Conservation (phyloP, 768 basidiomycete species). For the Lepiota subincarnata region DNA sequence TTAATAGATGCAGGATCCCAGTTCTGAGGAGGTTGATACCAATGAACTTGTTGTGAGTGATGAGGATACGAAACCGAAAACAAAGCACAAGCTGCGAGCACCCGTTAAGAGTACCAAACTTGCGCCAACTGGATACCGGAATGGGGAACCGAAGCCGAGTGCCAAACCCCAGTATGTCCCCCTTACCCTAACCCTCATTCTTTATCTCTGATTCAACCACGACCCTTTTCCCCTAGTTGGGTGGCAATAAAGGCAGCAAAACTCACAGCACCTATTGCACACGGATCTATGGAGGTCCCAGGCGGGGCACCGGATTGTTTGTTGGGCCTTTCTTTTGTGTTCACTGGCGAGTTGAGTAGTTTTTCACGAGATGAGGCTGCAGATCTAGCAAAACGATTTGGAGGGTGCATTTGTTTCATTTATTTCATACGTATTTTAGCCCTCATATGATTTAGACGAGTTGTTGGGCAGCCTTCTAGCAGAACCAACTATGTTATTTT, state of each 20-base stretch:
- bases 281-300: slow-evolving; percentile 66
- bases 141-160: slow-evolving; percentile 20
- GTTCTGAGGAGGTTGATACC: slow-evolving; percentile 14
- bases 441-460: slow-evolving; percentile 50
- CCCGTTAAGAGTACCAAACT: slow-evolving; percentile 8
- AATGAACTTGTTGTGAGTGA: slow-evolving; percentile 18
- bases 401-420: slow-evolving; percentile 59
- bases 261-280: slow-evolving; percentile 55
- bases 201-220: not conserved
- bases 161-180: slow-evolving; percentile 13
- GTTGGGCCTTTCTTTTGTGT: slow-evolving; percentile 86
- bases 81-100: not conserved
- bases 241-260: slow-evolving; percentile 56
- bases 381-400: slow-evolving; percentile 89
- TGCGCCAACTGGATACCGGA: slow-evolving; percentile 9
- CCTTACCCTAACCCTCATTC: not conserved
- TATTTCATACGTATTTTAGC: not conserved
- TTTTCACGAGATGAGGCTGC: slow-evolving; percentile 84
- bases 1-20: slow-evolving; percentile 17
- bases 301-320: slow-evolving; percentile 72
- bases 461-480: slow-evolving; percentile 82
- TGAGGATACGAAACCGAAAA: slow-evolving; percentile 22
- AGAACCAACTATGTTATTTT: slow-evolving; percentile 89
- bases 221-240: slow-evolving; percentile 31
- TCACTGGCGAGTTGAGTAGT: slow-evolving; percentile 88